These are phyloP conservation scores for Moesziomyces aphidis DNA, from an alignment of 1,284 basidiomycete genomes.

Conservation along the genomic window DNA sequence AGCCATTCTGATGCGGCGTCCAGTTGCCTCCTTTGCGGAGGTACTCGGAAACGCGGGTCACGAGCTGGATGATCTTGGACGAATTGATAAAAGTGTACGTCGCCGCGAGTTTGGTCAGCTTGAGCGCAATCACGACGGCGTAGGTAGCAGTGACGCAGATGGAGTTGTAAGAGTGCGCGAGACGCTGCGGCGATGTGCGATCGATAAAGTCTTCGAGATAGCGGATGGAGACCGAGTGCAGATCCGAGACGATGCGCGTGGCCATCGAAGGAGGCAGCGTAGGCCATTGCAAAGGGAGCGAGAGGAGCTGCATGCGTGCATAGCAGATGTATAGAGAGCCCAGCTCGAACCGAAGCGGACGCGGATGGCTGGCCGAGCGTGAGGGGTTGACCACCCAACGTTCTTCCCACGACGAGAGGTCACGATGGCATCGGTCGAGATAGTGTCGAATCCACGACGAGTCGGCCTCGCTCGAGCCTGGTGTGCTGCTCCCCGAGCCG, in stretches of 20 bases:
- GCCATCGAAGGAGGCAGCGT: slow-evolving; percentile 25
- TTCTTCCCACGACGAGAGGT: slow-evolving; percentile 40
- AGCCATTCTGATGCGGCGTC: slow-evolving; percentile 40
- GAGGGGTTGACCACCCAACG: slow-evolving; percentile 35
- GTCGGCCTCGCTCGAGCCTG: slow-evolving; percentile 5
- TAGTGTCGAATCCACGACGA: slow-evolving; percentile 33
- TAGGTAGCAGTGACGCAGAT: slow-evolving; percentile 47
- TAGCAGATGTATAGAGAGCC: slow-evolving; percentile 47
- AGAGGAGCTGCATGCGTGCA: slow-evolving; percentile 47
- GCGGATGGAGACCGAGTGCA: slow-evolving; percentile 33
- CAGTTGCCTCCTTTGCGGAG: slow-evolving; percentile 33
- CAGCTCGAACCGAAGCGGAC: slow-evolving; percentile 36
- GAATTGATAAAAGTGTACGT: slow-evolving; percentile 37
- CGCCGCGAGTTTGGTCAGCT: slow-evolving; percentile 35
- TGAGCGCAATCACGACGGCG: slow-evolving; percentile 37
- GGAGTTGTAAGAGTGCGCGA: slow-evolving; percentile 45
- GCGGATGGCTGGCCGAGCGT: slow-evolving; percentile 21
- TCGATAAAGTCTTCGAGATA: slow-evolving; percentile 43
- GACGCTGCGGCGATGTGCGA: slow-evolving; percentile 33
- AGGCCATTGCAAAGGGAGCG: slow-evolving; percentile 29
- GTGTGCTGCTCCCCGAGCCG: neutral
- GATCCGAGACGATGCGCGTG: slow-evolving; percentile 34
- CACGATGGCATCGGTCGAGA: slow-evolving; percentile 33
- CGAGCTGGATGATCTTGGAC: slow-evolving; percentile 22
- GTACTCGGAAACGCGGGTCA: slow-evolving; percentile 28